These are phyloP conservation scores for Quercus berberidifolia DNA, from an alignment of 306 rosid species.

Conservation along the genomic window DNA sequence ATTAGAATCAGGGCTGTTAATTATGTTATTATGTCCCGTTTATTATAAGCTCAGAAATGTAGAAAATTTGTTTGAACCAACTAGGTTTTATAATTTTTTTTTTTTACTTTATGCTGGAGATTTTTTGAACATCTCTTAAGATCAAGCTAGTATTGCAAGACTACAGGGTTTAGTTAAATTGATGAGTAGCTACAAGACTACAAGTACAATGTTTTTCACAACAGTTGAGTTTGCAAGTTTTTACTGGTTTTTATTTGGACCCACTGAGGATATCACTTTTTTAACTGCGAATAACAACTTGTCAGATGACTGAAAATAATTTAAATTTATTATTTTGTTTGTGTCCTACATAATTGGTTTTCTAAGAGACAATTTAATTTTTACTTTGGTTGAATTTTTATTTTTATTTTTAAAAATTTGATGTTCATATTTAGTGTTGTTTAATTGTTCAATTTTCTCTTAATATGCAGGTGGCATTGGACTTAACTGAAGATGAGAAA, in stretches of 20 bases:
- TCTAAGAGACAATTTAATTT: background rate
- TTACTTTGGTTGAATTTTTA: background rate
- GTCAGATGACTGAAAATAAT: too few relatives aligned
- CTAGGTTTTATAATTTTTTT: conserved; percentile 1
- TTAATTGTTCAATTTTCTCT: background rate
- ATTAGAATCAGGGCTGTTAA: too few relatives aligned
- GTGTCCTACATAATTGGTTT: background rate
- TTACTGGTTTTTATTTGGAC: too few relatives aligned
- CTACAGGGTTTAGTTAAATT: background rate
- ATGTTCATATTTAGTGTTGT: background rate
- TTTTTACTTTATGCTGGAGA: background rate
- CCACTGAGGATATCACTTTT: too few relatives aligned
- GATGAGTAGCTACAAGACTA: too few relatives aligned
- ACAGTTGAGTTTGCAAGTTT: too few relatives aligned
- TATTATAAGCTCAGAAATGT: too few relatives aligned
- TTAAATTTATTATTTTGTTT: too few relatives aligned
- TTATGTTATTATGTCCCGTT: too few relatives aligned
- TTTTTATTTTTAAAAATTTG: too few relatives aligned
- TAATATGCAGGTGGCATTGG: conserved; percentile 68
- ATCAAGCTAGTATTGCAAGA: background rate
- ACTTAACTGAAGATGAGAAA: conserved; percentile 72
- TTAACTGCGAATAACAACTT: too few relatives aligned
- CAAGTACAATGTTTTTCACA: too few relatives aligned
- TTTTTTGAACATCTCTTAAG: background rate
- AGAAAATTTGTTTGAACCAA: background rate